phyloP scores from a whole-genome alignment of 768 basidiomycete species.

The Neoboletus brunneissimus region DNA sequence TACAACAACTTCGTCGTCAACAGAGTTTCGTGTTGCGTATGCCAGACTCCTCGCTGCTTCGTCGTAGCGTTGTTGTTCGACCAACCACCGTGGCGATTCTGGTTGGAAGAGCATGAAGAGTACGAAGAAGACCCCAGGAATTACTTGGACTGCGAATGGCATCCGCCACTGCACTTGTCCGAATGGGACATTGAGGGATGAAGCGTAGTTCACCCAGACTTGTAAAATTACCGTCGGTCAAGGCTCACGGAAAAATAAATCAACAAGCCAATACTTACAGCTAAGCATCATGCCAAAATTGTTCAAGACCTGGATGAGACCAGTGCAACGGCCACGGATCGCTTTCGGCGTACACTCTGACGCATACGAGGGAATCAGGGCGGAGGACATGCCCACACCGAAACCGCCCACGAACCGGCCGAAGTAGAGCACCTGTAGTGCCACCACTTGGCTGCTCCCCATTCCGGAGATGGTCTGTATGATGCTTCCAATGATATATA shows the following conservation, averaged over 20 bases:
- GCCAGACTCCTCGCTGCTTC: constrained; percentile 41
- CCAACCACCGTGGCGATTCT: constrained; percentile 58
- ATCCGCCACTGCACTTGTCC: constrained; percentile 52
- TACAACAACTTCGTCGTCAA: constrained; percentile 36
- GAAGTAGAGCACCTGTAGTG: constrained; percentile 41
- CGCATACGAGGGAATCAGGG: constrained; percentile 49
- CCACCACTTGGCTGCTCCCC: constrained; percentile 35
- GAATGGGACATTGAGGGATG: constrained; percentile 34
- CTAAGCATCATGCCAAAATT: constrained; percentile 36
- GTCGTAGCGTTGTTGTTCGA: constrained; percentile 43
- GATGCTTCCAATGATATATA: constrained; percentile 49
- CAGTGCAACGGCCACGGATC: constrained; percentile 51
- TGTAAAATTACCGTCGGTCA: constrained; percentile 12
- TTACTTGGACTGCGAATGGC: constrained; percentile 49
- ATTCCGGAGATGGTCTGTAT: constrained; percentile 45
- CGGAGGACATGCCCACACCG: constrained; percentile 55
- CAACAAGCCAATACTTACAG: constrained; percentile 21
- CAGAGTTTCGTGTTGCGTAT: constrained; percentile 31
- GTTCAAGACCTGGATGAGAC: constrained; percentile 37
- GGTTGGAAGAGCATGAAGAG: constrained; percentile 47
- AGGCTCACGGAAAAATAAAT: neutral
- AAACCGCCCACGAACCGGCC: constrained; percentile 59
- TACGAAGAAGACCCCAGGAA: constrained; percentile 51
- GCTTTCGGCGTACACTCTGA: constrained; percentile 48
- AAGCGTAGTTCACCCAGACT: constrained; percentile 50